Evolutionary conservation across 2,329 filamentous ascomycete species (phyloP).

Genomic region (Pseudonectria buxi): DNA sequence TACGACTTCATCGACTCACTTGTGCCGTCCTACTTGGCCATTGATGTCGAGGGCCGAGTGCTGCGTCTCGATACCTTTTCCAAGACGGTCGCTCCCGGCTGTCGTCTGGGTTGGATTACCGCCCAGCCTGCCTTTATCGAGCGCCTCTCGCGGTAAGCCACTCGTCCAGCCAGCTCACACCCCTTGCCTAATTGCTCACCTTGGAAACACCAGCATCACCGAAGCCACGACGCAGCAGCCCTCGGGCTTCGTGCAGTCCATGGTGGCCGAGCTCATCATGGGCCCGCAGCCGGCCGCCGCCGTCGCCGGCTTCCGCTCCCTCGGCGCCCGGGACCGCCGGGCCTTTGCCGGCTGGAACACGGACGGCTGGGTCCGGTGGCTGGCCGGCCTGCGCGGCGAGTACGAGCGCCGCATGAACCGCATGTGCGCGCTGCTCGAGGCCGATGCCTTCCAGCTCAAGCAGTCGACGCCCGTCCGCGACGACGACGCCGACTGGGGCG

Average conservation of each 20-base stretch:
- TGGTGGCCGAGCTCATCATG: constrained; percentile 71
- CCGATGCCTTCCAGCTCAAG: constrained; percentile 58
- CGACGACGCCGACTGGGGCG: constrained; percentile 59
- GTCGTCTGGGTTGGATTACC: constrained; percentile 85
- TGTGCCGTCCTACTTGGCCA: constrained; percentile 70
- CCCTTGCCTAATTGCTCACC: no score
- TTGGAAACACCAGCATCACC: constrained; percentile 54
- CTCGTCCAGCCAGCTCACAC: not conserved
- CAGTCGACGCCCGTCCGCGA: constrained; percentile 43
- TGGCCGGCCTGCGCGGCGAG: constrained; percentile 72
- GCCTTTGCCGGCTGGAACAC: constrained; percentile 62
- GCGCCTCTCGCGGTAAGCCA: constrained; percentile 44
- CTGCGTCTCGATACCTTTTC: constrained; percentile 89
- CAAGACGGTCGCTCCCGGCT: constrained; percentile 86
- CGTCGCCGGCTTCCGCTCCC: constrained; percentile 35
- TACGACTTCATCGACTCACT: constrained; percentile 78
- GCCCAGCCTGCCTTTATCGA: constrained; percentile 73
- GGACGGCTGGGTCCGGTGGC: constrained; percentile 85
- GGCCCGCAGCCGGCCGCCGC: constrained; percentile 51
- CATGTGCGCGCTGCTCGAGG: constrained; percentile 71
- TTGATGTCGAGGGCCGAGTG: constrained; percentile 82
- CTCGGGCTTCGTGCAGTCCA: constrained; percentile 80
- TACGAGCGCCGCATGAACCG: constrained; percentile 79
- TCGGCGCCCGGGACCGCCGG: constrained; percentile 42
- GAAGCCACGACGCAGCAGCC: constrained; percentile 78